Conservation (phyloP, 2,329 filamentous ascomycete genomes). For the Plenodomus tracheiphilus region DNA sequence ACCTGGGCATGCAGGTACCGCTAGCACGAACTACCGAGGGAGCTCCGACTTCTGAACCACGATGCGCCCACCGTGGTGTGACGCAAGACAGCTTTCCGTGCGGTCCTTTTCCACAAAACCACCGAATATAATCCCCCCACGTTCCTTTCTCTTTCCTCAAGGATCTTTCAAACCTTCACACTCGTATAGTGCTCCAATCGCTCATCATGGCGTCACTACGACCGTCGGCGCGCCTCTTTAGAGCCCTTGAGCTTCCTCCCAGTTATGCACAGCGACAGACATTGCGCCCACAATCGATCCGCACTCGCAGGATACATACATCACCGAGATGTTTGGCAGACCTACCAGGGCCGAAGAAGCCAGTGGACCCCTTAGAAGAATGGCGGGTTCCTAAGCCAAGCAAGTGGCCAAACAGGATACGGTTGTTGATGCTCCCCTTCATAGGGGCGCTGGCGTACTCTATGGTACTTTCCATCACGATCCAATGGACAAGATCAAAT, state of each 20-base stretch:
- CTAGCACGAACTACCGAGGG: conserved; percentile 12
- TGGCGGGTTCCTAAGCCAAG: conserved; percentile 42
- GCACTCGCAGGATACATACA: conserved; percentile 10
- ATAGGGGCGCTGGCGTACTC: conserved; percentile 60
- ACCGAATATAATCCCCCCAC: conserved; percentile 9
- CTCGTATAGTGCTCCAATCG: conserved; percentile 14
- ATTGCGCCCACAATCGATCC: conserved; percentile 21
- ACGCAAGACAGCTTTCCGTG: conserved; percentile 18
- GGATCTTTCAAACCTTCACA: conserved; percentile 16
- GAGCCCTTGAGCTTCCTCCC: conserved; percentile 32
- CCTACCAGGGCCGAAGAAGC: conserved; percentile 24
- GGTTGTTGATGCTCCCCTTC: conserved; percentile 54
- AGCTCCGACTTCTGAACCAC: conserved; percentile 10
- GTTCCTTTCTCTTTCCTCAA: conserved; percentile 9
- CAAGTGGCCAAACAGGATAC: conserved; percentile 47
- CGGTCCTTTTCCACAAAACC: conserved; percentile 5
- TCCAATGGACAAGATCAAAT: no score
- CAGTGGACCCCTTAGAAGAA: conserved; percentile 32
- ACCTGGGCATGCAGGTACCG: conserved; percentile 12
- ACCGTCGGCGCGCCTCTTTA: conserved; percentile 25
- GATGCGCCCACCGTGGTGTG: conserved; percentile 39
- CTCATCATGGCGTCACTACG: conserved; percentile 35
- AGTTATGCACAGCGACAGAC: conserved; percentile 28
- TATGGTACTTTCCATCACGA: conserved; percentile 58
- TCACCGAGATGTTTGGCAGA: conserved; percentile 26